Conservation (phyloP, 2,329 filamentous ascomycete species). For the Paraconiothyrium sp. region DNA sequence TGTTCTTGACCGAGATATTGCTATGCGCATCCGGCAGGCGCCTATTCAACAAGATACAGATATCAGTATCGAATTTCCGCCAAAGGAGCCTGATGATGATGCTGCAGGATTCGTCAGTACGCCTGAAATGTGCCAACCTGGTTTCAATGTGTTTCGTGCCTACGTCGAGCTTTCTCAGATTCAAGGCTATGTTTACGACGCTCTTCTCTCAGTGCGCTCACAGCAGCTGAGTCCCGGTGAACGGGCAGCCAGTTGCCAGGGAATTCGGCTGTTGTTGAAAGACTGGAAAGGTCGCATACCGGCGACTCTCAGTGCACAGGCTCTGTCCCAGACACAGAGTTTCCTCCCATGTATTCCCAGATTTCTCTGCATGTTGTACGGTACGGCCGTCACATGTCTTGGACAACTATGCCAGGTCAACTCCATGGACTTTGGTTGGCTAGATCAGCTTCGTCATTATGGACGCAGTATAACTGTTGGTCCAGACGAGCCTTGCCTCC, state of each 20-base stretch:
- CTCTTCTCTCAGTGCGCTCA: not conserved
- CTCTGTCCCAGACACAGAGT: not conserved
- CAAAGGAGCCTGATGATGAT: not conserved
- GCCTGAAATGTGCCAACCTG: not conserved
- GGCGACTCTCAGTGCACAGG: not conserved
- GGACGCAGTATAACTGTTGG: constrained; percentile 8
- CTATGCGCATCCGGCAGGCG: constrained; percentile 7
- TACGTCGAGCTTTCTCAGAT: constrained; percentile 7
- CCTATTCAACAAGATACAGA: constrained; percentile 1
- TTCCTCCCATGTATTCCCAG: not conserved
- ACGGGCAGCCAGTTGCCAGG: not conserved
- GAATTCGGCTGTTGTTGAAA: not conserved
- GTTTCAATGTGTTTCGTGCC: constrained; percentile 3
- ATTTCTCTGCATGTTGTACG: not conserved
- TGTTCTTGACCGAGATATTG: not conserved
- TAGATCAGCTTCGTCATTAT: constrained; percentile 2
- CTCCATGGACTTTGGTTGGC: constrained; percentile 3
- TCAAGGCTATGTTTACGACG: constrained; percentile 1
- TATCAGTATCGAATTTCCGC: constrained; percentile 5
- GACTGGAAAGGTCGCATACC: constrained; percentile 8
- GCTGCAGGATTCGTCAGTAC: constrained; percentile 7
- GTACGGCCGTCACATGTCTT: constrained; percentile 1
- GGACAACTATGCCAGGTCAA: constrained; percentile 4
- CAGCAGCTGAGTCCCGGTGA: constrained; percentile 1
- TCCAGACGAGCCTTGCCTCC: not conserved